These are phyloP conservation scores for Albizia julibrissin DNA, from an alignment of 306 rosid genomes.

Conservation along the genomic window DNA sequence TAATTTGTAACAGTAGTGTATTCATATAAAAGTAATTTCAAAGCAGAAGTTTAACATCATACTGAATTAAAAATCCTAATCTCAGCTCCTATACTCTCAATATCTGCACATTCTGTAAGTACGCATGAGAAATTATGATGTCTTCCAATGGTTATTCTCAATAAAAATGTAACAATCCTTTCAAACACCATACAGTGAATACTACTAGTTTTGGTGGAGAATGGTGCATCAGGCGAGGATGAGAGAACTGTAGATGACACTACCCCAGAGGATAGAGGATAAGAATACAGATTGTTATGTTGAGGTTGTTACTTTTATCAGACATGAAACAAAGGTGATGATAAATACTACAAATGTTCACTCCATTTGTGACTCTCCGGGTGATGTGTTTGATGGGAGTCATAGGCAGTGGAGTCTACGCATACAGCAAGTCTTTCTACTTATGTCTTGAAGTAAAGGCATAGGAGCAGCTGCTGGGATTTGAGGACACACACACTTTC, in stretches of 20 bases:
- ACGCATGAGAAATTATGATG: not conserved
- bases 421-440: not conserved
- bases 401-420: not conserved
- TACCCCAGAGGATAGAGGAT: not conserved
- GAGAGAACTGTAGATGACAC: not conserved
- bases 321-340: not conserved
- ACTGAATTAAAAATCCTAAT: not conserved
- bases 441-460: not conserved
- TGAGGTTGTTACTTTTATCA: not conserved
- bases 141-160: not conserved
- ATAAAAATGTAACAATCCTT: not conserved
- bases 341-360: not conserved
- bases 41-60: not conserved
- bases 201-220: not conserved
- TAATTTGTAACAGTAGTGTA: not conserved
- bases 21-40: not conserved
- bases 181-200: not conserved
- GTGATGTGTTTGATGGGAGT: not conserved
- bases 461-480: conserved; percentile 75
- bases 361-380: not conserved
- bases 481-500: not conserved
- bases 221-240: not conserved
- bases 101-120: not conserved
- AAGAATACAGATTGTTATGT: not conserved
- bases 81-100: not conserved